phyloP scores from a whole-genome alignment of 2,329 filamentous ascomycete genomes.

The Trichoderma semiorbis region DNA sequence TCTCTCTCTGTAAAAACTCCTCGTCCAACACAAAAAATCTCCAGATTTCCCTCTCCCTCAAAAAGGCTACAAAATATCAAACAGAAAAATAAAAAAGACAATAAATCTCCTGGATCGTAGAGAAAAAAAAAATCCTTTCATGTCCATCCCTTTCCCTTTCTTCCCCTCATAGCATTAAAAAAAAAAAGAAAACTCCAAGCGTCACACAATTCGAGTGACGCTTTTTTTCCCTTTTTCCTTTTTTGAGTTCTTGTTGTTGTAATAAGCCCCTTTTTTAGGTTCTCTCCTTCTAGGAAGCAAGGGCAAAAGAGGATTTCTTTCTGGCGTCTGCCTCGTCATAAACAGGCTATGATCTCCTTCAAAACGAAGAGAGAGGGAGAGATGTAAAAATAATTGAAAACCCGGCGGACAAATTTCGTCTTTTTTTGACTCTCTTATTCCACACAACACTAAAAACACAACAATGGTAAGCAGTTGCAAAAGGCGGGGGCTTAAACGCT shows the following conservation, averaged over 20 bases:
- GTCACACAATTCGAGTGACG: neutral
- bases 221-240: neutral
- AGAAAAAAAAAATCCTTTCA: neutral
- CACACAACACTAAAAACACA: conserved; percentile 5
- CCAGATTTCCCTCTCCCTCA: neutral
- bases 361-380: neutral
- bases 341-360: neutral
- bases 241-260: neutral
- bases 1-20: neutral
- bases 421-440: neutral
- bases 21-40: neutral
- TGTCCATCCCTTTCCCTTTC: neutral
- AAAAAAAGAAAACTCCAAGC: neutral
- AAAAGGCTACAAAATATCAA: neutral
- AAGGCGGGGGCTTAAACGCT: conserved; percentile 8
- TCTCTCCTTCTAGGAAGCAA: neutral
- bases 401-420: neutral
- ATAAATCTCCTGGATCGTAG: neutral
- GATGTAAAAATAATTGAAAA: neutral
- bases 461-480: conserved; percentile 8
- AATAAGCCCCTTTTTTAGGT: neutral
- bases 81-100: neutral
- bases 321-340: neutral
- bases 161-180: neutral
- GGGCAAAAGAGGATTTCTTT: neutral